Evolutionary conservation across 305 asterid species (phyloP).

Genomic region (Coffea humblotiana): DNA sequence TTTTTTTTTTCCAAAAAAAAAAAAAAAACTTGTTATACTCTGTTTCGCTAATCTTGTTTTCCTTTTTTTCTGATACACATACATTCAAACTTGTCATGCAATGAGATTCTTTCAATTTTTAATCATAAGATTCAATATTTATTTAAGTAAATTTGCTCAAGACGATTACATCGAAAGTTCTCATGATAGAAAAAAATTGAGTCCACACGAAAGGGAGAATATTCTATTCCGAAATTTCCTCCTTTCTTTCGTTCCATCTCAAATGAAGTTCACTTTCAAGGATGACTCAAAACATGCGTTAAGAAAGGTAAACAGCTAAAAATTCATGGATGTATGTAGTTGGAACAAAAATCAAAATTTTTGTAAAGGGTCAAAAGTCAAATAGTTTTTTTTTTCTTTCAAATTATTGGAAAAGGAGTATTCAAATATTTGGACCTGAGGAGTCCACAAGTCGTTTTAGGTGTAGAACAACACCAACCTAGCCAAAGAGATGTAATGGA

Average conservation of each 20-base stretch:
- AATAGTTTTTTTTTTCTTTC: not conserved
- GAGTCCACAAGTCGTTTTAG: constrained; percentile 3
- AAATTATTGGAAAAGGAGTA: not conserved
- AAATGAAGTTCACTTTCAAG: not conserved
- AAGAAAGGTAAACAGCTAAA: not conserved
- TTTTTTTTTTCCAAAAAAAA: too few species aligned
- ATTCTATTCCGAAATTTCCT: too few species aligned
- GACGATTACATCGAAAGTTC: not conserved
- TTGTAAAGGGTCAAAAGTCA: not conserved
- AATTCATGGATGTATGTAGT: not conserved
- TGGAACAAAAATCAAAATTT: not conserved
- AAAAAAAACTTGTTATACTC: not conserved
- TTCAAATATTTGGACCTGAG: not conserved
- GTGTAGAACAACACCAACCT: not conserved
- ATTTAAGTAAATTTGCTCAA: not conserved
- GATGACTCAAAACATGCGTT: not conserved
- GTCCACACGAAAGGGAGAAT: not conserved
- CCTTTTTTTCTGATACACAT: not conserved
- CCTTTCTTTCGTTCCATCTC: not conserved
- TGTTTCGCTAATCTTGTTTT: not conserved
- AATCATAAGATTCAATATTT: not conserved
- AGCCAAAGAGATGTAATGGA: not conserved
- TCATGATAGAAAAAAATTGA: not conserved
- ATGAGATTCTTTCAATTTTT: not conserved
- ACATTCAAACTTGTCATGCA: not conserved